phyloP scores from a whole-genome alignment of 2,329 filamentous ascomycete genomes.

The Berkeleyomyces rouxiae region DNA sequence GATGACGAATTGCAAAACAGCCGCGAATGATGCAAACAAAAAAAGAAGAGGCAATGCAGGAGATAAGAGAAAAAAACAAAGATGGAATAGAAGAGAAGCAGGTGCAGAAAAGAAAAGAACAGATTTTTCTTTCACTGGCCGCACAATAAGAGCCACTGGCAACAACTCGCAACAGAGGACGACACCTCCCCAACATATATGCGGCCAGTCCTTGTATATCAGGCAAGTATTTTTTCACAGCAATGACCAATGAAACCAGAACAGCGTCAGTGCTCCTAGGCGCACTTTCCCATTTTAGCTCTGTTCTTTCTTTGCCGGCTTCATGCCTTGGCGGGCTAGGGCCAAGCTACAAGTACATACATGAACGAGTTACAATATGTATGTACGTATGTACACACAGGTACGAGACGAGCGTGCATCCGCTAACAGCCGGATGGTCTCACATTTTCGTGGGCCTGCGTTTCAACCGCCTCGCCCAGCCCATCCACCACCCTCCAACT shows the following conservation, averaged over 20 bases:
- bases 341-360: too few relatives aligned
- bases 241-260: neutral
- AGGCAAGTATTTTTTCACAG: neutral
- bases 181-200: slow-evolving; percentile 6
- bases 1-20: neutral
- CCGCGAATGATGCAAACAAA: neutral
- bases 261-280: neutral
- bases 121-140: neutral
- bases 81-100: slow-evolving; percentile 10
- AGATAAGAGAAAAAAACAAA: slow-evolving; percentile 9
- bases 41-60: neutral
- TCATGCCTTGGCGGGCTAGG: neutral
- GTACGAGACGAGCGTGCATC: too few relatives aligned
- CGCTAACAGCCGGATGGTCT: neutral
- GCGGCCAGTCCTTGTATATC: neutral
- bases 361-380: too few relatives aligned
- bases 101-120: neutral
- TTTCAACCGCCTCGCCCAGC: neutral
- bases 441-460: neutral
- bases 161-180: slow-evolving; percentile 12
- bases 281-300: neutral
- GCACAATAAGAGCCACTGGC: neutral
- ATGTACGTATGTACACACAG: too few relatives aligned
- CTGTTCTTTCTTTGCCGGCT: neutral
- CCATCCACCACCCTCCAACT: neutral